Evolutionary conservation across 1,284 basidiomycete species (phyloP).

Genomic region (Psilocybe mexicana): DNA sequence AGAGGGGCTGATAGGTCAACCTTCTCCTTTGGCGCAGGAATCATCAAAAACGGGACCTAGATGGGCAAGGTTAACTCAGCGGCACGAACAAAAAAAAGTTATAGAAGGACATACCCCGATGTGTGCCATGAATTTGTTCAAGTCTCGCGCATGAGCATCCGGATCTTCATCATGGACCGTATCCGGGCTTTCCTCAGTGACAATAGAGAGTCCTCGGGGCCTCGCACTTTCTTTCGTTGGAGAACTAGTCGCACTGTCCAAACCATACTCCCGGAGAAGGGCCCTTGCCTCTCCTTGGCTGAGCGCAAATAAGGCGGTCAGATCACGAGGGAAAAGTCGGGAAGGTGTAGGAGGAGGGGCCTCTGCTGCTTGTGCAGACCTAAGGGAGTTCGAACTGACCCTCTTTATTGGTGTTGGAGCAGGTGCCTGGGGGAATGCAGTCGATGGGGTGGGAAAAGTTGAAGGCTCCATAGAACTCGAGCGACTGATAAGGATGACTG

Average conservation of each 20-base stretch:
- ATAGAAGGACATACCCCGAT: slow-evolving; percentile 39
- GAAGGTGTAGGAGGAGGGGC: slow-evolving; percentile 34
- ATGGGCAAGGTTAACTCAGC: background rate
- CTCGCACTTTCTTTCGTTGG: slow-evolving; percentile 22
- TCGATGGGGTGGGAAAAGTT: slow-evolving; percentile 27
- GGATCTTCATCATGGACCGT: slow-evolving; percentile 11
- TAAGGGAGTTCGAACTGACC: slow-evolving; percentile 19
- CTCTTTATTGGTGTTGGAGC: slow-evolving; percentile 32
- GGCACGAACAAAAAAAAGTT: slow-evolving; percentile 3
- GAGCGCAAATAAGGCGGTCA: slow-evolving; percentile 42
- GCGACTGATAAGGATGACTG: slow-evolving; percentile 28
- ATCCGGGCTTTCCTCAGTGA: slow-evolving; percentile 20
- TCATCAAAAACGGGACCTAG: slow-evolving; percentile 39
- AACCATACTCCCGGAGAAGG: slow-evolving; percentile 44
- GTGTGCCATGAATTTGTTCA: slow-evolving; percentile 47
- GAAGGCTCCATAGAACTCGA: slow-evolving; percentile 28
- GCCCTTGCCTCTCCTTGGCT: slow-evolving; percentile 38
- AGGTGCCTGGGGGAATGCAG: slow-evolving; percentile 28
- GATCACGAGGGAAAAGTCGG: slow-evolving; percentile 36
- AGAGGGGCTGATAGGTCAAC: slow-evolving; percentile 16
- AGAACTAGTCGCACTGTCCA: slow-evolving; percentile 33
- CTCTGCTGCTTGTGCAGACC: slow-evolving; percentile 13
- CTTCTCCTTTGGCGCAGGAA: slow-evolving; percentile 32
- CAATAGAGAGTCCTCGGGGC: slow-evolving; percentile 20
- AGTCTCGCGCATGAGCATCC: slow-evolving; percentile 35